phyloP scores from a whole-genome alignment of 164 flowering plant species.

The Nymphaea colorata region DNA sequence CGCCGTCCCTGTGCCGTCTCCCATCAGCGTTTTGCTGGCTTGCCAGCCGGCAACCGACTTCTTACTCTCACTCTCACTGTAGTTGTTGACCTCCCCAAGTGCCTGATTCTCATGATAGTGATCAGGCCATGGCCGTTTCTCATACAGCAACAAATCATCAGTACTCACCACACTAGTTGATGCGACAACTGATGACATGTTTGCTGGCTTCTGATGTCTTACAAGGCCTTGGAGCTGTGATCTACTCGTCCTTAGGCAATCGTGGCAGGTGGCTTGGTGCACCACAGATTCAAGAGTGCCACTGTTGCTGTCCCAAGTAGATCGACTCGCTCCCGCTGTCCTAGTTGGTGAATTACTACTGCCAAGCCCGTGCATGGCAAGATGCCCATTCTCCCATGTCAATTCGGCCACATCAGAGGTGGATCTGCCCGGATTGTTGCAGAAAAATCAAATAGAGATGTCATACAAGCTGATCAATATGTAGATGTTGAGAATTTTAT shows the following conservation, averaged over 20 bases:
- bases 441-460: background rate
- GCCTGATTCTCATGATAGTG: background rate
- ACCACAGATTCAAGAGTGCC: constrained; percentile 72
- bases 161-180: constrained; percentile 16
- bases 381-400: constrained; percentile 65
- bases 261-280: constrained; percentile 36
- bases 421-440: constrained; percentile 14
- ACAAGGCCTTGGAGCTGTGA: background rate
- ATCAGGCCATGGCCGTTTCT: background rate
- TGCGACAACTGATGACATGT: constrained; percentile 11
- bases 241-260: background rate
- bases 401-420: constrained; percentile 38
- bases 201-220: background rate
- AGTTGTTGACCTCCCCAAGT: background rate
- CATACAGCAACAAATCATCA: background rate
- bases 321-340: background rate
- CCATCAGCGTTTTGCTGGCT: background rate
- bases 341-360: background rate
- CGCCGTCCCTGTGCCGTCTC: background rate
- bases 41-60: background rate
- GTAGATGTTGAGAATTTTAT: background rate
- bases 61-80: background rate
- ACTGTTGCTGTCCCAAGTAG: background rate
- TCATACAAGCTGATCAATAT: background rate
- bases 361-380: constrained; percentile 45